These are phyloP conservation scores for Zygosaccharomyces bisporus DNA, from an alignment of 805 yeast genomes.

Conservation along the genomic window DNA sequence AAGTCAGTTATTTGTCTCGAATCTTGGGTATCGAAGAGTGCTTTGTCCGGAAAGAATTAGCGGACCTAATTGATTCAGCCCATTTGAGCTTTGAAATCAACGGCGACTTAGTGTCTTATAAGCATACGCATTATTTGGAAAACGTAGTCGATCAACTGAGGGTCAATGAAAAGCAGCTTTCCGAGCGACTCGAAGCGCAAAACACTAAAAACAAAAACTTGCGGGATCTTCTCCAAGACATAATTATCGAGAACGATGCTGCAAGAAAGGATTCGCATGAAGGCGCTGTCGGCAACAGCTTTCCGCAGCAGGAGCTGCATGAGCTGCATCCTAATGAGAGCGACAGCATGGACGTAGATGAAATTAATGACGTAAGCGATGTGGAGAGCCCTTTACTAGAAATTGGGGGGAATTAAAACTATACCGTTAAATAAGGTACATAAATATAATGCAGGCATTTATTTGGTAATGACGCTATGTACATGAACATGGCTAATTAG, in stretches of 20 bases:
- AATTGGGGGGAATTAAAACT: conserved; percentile 6
- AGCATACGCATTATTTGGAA: conserved; percentile 11
- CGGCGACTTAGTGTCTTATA: conserved; percentile 18
- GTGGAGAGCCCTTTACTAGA: conserved; percentile 16
- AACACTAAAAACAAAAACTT: conserved; percentile 10
- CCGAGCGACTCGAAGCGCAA: conserved; percentile 8
- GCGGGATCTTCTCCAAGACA: conserved; percentile 15
- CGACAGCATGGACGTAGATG: conserved; percentile 21
- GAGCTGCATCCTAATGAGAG: not conserved
- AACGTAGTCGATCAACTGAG: conserved; percentile 14
- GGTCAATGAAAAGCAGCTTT: conserved; percentile 10
- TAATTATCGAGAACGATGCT: conserved; percentile 15
- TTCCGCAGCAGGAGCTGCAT: not conserved
- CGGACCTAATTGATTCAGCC: conserved; percentile 18
- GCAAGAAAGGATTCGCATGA: not conserved
- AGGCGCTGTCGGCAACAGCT: conserved; percentile 2
- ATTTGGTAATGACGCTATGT: conserved; percentile 3
- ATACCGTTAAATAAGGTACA: not conserved
- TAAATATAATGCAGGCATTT: not conserved
- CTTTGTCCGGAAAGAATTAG: conserved; percentile 20
- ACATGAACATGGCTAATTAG: not conserved
- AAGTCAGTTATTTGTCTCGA: conserved; percentile 26
- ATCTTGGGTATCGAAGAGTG: conserved; percentile 20
- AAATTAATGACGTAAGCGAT: conserved; percentile 19
- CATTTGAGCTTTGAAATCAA: conserved; percentile 23